Percentiles rank a stretch among this genome's conserved stretches.
These are phyloP conservation scores for Boletus pseudopeckii DNA, from an alignment of 768 basidiomycete species.

Conservation along the genomic window DNA sequence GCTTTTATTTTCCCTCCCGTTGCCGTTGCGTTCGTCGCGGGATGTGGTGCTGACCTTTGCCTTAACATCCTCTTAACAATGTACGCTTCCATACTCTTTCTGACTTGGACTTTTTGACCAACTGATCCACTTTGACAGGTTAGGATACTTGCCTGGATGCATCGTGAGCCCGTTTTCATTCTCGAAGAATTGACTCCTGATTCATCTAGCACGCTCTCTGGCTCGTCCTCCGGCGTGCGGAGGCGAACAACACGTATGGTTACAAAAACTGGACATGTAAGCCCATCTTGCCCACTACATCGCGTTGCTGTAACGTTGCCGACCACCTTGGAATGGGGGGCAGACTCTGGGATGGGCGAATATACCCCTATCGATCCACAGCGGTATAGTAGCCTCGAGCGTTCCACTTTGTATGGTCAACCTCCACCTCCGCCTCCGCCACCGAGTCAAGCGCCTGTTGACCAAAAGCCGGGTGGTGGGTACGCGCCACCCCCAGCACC, in stretches of 20 bases:
- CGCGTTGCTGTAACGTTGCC: not conserved
- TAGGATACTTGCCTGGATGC: constrained; percentile 71
- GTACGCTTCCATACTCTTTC: constrained; percentile 39
- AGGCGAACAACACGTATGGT: constrained; percentile 58
- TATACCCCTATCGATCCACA: not conserved
- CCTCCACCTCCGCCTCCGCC: not conserved
- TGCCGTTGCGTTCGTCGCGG: constrained; percentile 68
- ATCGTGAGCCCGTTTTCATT: constrained; percentile 32
- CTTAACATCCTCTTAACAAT: constrained; percentile 77
- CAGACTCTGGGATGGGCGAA: constrained; percentile 23
- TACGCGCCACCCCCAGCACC: not conserved
- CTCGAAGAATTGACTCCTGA: not conserved
- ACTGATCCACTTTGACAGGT: constrained; percentile 34
- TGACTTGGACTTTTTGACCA: not conserved
- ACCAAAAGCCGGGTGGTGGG: constrained; percentile 3
- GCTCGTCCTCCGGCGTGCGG: constrained; percentile 79
- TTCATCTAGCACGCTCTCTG: constrained; percentile 68
- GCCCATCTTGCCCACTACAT: not conserved
- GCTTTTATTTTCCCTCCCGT: constrained; percentile 79
- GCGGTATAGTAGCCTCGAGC: not conserved
- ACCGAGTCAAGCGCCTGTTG: constrained; percentile 1
- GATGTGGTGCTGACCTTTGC: constrained; percentile 79
- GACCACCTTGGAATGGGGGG: not conserved
- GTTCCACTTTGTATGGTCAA: not conserved
- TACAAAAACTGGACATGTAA: constrained; percentile 25